These are phyloP conservation scores for Suhomyces guaymorum DNA, from an alignment of 1,139 yeast species.

Conservation along the genomic window DNA sequence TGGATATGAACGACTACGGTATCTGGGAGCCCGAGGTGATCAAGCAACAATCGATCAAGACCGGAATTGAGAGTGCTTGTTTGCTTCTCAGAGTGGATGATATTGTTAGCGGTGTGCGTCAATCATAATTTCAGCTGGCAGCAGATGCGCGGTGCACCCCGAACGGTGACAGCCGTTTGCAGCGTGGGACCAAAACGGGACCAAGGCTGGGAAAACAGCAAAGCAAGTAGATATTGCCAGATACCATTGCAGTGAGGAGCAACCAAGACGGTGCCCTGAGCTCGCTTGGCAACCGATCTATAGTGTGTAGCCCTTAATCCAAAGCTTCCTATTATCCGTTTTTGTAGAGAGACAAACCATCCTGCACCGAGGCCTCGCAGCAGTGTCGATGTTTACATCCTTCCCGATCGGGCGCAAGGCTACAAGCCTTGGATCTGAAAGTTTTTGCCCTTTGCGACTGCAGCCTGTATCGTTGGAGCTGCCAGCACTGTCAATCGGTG, in stretches of 20 bases:
- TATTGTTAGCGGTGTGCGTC: constrained; percentile 92
- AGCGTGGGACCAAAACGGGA: too few relatives aligned
- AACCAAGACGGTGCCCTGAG: background rate
- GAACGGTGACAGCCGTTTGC: too few relatives aligned
- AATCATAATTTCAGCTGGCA: too few relatives aligned
- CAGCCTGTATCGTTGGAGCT: too few relatives aligned
- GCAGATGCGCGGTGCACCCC: too few relatives aligned
- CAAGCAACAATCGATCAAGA: constrained; percentile 93
- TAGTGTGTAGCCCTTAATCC: too few relatives aligned
- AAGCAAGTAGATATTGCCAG: too few relatives aligned
- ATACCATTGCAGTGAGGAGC: too few relatives aligned
- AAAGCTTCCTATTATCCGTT: too few relatives aligned
- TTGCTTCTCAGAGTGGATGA: constrained; percentile 93
- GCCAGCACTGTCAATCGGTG: too few relatives aligned
- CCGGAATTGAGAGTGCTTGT: constrained; percentile 97
- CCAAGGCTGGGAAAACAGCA: background rate
- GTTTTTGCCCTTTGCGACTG: too few relatives aligned
- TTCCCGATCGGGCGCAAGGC: constrained; percentile 10
- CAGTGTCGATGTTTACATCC: constrained; percentile 10
- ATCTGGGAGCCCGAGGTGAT: constrained; percentile 99
- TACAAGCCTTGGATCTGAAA: constrained; percentile 7
- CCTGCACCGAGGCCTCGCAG: constrained; percentile 1
- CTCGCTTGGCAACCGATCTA: background rate
- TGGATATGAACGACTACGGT: constrained; percentile 93
- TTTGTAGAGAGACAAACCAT: background rate